Evolutionary conservation across 2,329 filamentous ascomycete species (phyloP).

Genomic region (Aureobasidium sp.): DNA sequence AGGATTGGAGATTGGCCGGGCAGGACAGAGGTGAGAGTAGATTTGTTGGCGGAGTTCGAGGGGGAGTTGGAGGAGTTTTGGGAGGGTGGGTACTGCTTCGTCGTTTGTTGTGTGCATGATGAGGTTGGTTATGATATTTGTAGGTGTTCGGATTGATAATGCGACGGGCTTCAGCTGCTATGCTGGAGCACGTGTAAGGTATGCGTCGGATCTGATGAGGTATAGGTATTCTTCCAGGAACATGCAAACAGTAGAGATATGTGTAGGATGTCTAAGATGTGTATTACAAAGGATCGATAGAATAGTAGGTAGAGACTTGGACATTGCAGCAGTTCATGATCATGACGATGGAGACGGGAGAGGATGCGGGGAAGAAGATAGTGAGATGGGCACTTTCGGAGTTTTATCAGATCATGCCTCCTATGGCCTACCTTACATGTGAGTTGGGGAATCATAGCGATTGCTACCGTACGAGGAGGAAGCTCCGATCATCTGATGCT

Average conservation of each 20-base stretch:
- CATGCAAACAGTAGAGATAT: not conserved
- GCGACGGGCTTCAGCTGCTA: slow-evolving; percentile 1
- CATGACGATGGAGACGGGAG: not conserved
- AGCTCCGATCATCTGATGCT: too few species aligned
- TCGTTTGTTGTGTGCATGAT: not conserved
- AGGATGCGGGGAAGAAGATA: not conserved
- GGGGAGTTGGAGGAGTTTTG: slow-evolving; percentile 39
- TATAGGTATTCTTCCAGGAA: slow-evolving; percentile 8
- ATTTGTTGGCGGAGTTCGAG: slow-evolving; percentile 49
- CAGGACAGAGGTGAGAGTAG: slow-evolving; percentile 41
- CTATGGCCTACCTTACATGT: too few species aligned
- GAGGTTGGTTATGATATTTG: not conserved
- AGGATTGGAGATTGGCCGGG: slow-evolving; percentile 31
- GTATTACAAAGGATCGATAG: not conserved
- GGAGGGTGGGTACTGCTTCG: not conserved
- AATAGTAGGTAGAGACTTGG: not conserved
- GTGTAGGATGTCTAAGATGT: not conserved
- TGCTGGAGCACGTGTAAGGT: not conserved
- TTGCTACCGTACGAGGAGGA: too few species aligned
- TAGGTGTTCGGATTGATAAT: too few species aligned
- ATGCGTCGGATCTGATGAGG: not conserved
- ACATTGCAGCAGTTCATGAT: not conserved
- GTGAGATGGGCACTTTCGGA: not conserved
- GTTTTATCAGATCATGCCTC: too few species aligned
- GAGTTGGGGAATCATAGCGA: too few species aligned